These are phyloP conservation scores for Aspergillus terreus DNA, from an alignment of 2,329 filamentous ascomycete genomes.

Conservation along the genomic window DNA sequence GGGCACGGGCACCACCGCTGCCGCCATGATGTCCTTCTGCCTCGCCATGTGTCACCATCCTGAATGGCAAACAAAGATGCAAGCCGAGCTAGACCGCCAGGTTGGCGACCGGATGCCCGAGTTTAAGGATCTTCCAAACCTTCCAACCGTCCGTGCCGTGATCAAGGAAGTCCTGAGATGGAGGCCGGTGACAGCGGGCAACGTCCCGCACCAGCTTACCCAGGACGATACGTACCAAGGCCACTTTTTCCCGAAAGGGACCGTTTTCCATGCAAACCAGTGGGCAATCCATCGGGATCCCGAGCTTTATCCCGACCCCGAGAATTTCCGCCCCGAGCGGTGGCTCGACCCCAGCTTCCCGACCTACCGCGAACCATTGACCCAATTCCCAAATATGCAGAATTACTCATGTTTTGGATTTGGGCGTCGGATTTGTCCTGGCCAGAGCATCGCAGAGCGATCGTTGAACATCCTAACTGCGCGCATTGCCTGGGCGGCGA, in stretches of 20 bases:
- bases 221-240: background rate
- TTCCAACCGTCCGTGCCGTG: constrained; percentile 26
- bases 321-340: background rate
- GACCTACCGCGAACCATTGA: too few species aligned
- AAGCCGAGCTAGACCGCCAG: constrained; percentile 13
- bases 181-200: background rate
- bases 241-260: background rate
- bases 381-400: background rate
- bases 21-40: background rate
- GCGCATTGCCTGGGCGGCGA: background rate
- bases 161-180: constrained; percentile 29
- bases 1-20: background rate
- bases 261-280: background rate
- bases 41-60: background rate
- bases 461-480: background rate
- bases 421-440: too few species aligned
- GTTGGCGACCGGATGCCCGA: constrained; percentile 29
- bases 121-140: constrained; percentile 18
- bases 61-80: background rate
- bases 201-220: background rate
- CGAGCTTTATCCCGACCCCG: background rate
- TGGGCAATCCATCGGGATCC: background rate
- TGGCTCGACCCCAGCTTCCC: background rate
- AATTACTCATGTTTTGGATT: background rate
- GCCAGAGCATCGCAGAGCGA: too few species aligned